Conservation (phyloP, 805 yeast genomes). For the Dipodascopsis tothii region DNA sequence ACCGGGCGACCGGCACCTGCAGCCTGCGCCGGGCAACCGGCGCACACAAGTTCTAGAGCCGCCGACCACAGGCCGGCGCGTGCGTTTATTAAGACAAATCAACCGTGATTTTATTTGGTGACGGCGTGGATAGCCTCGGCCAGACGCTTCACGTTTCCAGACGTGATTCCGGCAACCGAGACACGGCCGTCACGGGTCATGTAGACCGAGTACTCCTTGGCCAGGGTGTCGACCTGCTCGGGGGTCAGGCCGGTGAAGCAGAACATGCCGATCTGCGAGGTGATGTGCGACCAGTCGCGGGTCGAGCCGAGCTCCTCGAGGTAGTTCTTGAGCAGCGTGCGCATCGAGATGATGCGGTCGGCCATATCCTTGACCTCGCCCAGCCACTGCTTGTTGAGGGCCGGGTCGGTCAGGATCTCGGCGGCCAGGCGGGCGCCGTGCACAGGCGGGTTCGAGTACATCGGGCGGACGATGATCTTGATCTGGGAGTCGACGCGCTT, state of each 20-base stretch:
- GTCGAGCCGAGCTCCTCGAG: constrained; percentile 49
- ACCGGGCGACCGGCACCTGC: too few relatives aligned
- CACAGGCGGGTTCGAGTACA: constrained; percentile 89
- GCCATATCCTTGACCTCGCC: constrained; percentile 71
- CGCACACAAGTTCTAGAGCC: too few relatives aligned
- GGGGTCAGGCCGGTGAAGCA: constrained; percentile 76
- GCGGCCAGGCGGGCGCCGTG: constrained; percentile 89
- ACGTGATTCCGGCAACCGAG: constrained; percentile 82
- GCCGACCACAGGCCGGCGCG: too few relatives aligned
- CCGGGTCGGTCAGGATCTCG: constrained; percentile 55
- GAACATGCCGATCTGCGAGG: constrained; percentile 93
- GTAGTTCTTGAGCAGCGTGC: constrained; percentile 54
- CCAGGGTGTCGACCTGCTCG: constrained; percentile 63
- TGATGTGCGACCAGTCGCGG: constrained; percentile 77
- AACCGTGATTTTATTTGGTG: constrained; percentile 27
- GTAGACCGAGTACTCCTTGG: constrained; percentile 68
- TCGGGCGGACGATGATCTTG: constrained; percentile 74
- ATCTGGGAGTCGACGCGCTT: constrained; percentile 66
- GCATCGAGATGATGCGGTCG: constrained; percentile 65
- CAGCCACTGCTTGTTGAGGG: constrained; percentile 67
- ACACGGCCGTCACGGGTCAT: constrained; percentile 87
- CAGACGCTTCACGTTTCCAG: constrained; percentile 57
- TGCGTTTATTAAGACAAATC: too few relatives aligned
- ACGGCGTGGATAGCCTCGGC: constrained; percentile 36
- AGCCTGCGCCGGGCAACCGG: too few relatives aligned